phyloP scores from a whole-genome alignment of 73 alveolate genomes.

The Paramecium bursaria region DNA sequence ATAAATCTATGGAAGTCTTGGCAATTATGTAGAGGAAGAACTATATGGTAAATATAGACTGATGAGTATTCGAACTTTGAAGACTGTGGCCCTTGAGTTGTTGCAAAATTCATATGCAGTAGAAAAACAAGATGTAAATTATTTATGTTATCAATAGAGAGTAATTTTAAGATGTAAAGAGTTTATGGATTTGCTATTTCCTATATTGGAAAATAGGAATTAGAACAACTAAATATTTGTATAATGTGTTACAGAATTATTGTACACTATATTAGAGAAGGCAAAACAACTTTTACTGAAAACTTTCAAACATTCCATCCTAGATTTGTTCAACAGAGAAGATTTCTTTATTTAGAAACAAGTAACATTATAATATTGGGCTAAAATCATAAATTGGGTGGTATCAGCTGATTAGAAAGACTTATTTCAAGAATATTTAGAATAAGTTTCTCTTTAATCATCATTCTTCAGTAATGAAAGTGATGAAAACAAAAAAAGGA shows the following conservation, averaged over 20 bases:
- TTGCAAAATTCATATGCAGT: conserved; percentile 63
- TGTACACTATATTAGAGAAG: conserved; percentile 51
- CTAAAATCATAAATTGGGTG: conserved; percentile 66
- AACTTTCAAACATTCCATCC: conserved; percentile 29
- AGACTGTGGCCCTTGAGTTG: conserved; percentile 56
- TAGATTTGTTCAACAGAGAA: conserved; percentile 58
- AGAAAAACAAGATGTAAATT: conserved; percentile 35
- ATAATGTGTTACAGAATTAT: conserved; percentile 47
- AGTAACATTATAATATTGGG: conserved; percentile 64
- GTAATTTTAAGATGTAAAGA: conserved; percentile 64
- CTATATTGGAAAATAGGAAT: conserved; percentile 56
- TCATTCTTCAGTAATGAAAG: conserved; percentile 63
- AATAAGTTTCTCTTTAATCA: conserved; percentile 55
- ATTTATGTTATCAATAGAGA: background rate
- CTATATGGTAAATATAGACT: conserved; percentile 52
- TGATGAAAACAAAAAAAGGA: conserved; percentile 63
- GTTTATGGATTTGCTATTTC: conserved; percentile 48
- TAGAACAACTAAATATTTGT: conserved; percentile 36
- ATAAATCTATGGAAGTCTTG: conserved; percentile 38
- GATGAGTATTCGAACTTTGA: conserved; percentile 58
- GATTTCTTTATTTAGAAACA: conserved; percentile 50
- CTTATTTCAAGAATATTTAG: conserved; percentile 56
- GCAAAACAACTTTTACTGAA: conserved; percentile 59
- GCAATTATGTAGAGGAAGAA: conserved; percentile 15
- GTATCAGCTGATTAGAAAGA: conserved; percentile 56